Evolutionary conservation across 2,329 filamentous ascomycete genomes (phyloP).

Genomic region (Didymella arachidicola): DNA sequence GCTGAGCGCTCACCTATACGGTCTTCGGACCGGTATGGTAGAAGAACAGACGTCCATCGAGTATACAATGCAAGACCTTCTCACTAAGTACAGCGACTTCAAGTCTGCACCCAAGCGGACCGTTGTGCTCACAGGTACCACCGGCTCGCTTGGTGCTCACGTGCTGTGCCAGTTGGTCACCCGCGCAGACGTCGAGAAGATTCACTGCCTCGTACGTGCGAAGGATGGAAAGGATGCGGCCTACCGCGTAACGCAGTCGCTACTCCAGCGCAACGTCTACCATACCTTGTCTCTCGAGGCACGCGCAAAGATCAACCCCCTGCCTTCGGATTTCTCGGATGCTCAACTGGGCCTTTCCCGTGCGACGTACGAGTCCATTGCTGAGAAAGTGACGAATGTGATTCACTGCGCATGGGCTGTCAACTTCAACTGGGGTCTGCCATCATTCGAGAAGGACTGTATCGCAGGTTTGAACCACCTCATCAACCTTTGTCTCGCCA

Average conservation of each 20-base stretch:
- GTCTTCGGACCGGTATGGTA: slow-evolving; percentile 51
- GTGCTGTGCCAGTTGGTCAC: slow-evolving; percentile 54
- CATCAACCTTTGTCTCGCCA: slow-evolving; percentile 49
- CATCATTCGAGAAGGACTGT: slow-evolving; percentile 58
- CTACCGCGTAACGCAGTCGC: slow-evolving; percentile 48
- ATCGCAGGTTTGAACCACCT: slow-evolving; percentile 58
- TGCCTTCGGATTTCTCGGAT: slow-evolving; percentile 52
- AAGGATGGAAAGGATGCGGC: slow-evolving; percentile 42
- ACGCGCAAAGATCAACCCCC: slow-evolving; percentile 43
- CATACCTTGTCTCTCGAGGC: slow-evolving; percentile 34
- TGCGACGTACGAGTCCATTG: slow-evolving; percentile 24
- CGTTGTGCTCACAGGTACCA: slow-evolving; percentile 67
- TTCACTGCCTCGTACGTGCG: slow-evolving; percentile 64
- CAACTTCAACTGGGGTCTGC: slow-evolving; percentile 63
- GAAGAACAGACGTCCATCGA: slow-evolving; percentile 47
- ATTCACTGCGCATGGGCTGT: slow-evolving; percentile 65
- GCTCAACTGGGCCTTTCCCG: slow-evolving; percentile 51
- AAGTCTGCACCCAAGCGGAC: slow-evolving; percentile 20
- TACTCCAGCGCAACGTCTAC: slow-evolving; percentile 49
- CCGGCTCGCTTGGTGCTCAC: slow-evolving; percentile 71
- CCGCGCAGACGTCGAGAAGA: slow-evolving; percentile 42
- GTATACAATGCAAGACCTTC: slow-evolving; percentile 56
- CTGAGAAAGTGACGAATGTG: slow-evolving; percentile 49
- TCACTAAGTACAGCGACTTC: slow-evolving; percentile 56
- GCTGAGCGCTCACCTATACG: slow-evolving; percentile 56